A percentile compares a stretch with the other conserved stretches of the same genome.
Evolutionary conservation across 257 asterid species (phyloP).

Genomic region (Agastache rugosa): DNA sequence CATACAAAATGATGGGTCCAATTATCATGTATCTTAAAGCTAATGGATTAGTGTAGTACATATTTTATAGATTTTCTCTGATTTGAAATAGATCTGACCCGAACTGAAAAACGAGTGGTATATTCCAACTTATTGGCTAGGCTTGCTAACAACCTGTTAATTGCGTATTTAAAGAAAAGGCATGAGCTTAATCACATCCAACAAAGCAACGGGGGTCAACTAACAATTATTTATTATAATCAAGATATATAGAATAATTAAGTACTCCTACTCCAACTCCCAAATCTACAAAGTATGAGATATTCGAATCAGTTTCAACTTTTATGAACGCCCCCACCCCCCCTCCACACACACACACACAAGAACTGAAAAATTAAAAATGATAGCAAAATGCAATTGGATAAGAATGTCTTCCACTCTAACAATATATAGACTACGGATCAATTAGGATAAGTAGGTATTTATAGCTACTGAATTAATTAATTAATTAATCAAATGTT

Average conservation of each 20-base stretch:
- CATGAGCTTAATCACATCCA: conserved; percentile 22
- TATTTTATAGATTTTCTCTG: no score
- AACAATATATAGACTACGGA: no score
- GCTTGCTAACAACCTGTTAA: conserved; percentile 34
- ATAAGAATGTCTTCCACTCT: not conserved
- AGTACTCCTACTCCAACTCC: conserved; percentile 21
- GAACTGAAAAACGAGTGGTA: not conserved
- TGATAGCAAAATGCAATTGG: not conserved
- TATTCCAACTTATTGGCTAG: not conserved
- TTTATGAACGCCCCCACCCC: not conserved
- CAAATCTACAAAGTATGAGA: conserved; percentile 20
- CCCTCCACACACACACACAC: not conserved
- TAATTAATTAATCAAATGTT: not conserved
- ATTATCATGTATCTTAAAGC: no score
- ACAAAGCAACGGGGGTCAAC: conserved; percentile 6
- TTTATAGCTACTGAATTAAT: not conserved
- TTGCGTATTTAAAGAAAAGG: conserved; percentile 8
- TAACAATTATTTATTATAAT: conserved; percentile 11
- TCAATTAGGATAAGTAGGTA: not conserved
- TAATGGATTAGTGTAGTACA: no score
- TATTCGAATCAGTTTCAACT: conserved; percentile 3
- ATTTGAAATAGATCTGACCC: no score
- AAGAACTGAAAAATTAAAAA: no score
- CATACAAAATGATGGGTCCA: no score
- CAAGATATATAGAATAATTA: not conserved